These are phyloP conservation scores for Malassezia brasiliensis DNA, from an alignment of 1,284 basidiomycete genomes.

Conservation along the genomic window DNA sequence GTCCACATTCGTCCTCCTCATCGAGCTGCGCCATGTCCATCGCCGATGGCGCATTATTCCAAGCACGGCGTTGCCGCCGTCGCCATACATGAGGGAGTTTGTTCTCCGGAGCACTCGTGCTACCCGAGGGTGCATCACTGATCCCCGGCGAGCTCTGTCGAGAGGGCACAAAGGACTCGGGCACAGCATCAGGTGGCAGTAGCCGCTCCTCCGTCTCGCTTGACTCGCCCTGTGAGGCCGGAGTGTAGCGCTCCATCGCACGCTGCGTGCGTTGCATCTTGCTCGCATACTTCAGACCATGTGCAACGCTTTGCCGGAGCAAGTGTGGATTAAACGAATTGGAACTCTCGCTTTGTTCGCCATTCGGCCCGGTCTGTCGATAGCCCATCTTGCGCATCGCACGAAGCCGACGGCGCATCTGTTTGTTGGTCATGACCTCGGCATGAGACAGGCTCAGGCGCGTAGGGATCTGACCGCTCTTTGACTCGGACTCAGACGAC, in stretches of 20 bases:
- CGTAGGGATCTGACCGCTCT: neutral
- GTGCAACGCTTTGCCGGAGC: constrained; percentile 23
- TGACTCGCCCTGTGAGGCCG: constrained; percentile 17
- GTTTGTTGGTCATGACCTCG: constrained; percentile 29
- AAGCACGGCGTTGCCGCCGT: neutral
- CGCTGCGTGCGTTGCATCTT: constrained; percentile 32
- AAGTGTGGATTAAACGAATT: neutral
- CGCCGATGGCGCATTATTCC: constrained; percentile 5
- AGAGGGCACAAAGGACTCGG: neutral
- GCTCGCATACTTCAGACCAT: constrained; percentile 31
- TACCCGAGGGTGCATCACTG: constrained; percentile 1
- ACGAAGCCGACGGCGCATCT: constrained; percentile 24
- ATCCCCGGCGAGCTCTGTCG: neutral
- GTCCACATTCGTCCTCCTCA: neutral
- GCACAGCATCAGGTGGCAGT: neutral
- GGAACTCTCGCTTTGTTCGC: neutral
- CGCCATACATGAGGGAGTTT: constrained; percentile 1
- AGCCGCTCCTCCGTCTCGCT: constrained; percentile 19
- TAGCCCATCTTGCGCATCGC: constrained; percentile 23
- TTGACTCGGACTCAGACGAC: too few species aligned
- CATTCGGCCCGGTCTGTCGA: constrained; percentile 7
- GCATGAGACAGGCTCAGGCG: constrained; percentile 27
- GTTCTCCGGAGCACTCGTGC: neutral
- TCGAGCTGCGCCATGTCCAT: neutral
- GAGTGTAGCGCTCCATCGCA: constrained; percentile 39